Conservation (phyloP, 345 rosid species). For the Corymbia maculata region DNA sequence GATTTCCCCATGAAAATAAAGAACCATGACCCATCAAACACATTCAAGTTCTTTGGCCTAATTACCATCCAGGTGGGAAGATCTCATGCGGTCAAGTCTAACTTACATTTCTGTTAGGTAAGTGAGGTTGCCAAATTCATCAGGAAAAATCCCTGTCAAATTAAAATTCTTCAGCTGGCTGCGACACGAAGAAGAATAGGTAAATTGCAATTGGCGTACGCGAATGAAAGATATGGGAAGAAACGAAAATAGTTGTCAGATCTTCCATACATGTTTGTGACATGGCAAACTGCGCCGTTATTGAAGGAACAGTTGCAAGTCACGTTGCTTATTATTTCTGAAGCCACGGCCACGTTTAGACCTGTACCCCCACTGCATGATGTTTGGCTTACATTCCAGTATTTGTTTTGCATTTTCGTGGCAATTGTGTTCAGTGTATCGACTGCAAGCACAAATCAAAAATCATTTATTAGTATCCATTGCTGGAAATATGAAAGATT, state of each 20-base stretch:
- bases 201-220: background rate
- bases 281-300: conserved; percentile 33
- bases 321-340: conserved; percentile 8
- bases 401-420: conserved; percentile 19
- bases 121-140: conserved; percentile 54
- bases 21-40: background rate
- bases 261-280: conserved; percentile 42
- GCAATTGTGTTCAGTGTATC: conserved; percentile 41
- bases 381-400: conserved; percentile 14
- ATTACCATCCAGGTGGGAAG: background rate
- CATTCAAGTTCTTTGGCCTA: background rate
- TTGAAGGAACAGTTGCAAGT: conserved; percentile 37
- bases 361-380: conserved; percentile 29
- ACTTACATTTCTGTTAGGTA: conserved; percentile 48
- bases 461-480: background rate
- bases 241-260: background rate
- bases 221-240: background rate
- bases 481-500: background rate
- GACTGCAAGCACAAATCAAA: conserved; percentile 22
- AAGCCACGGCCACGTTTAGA: conserved; percentile 6
- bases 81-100: background rate
- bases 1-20: background rate
- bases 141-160: conserved; percentile 56
- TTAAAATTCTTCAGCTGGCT: conserved; percentile 47
- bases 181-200: background rate